Conservation (phyloP, 2,329 filamentous ascomycete species). For the Pseudogymnoascus sp. region DNA sequence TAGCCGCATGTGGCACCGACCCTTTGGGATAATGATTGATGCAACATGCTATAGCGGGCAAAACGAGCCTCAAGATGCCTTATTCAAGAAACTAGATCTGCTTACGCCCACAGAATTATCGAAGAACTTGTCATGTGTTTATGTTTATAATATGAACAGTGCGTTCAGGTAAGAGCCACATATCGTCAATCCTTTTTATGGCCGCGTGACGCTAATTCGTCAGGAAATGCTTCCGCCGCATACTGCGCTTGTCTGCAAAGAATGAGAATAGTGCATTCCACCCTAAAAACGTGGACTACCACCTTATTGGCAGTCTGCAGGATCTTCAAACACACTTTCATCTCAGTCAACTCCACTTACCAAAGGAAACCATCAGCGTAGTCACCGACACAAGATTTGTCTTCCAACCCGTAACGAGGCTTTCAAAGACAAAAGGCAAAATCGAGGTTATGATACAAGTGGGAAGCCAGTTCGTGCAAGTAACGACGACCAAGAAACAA, state of each 20-base stretch:
- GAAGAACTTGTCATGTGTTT: conserved; percentile 51
- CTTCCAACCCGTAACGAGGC: conserved; percentile 55
- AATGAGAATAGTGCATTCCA: conserved; percentile 54
- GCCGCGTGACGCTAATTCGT: neutral
- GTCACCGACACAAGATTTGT: conserved; percentile 58
- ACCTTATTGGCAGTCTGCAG: conserved; percentile 56
- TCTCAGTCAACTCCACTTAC: conserved; percentile 56
- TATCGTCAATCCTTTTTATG: neutral
- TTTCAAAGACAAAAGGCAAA: conserved; percentile 63
- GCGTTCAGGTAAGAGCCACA: conserved; percentile 50
- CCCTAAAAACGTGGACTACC: conserved; percentile 57
- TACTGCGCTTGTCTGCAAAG: conserved; percentile 53
- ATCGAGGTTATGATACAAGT: conserved; percentile 63
- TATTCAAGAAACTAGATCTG: conserved; percentile 55
- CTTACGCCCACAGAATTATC: conserved; percentile 55
- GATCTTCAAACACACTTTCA: conserved; percentile 61
- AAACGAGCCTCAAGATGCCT: conserved; percentile 56
- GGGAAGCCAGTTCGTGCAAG: conserved; percentile 61
- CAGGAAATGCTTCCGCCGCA: conserved; percentile 56
- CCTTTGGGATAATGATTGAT: conserved; percentile 60
- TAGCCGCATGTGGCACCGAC: conserved; percentile 61
- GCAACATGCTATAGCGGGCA: conserved; percentile 64
- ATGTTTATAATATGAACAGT: conserved; percentile 68
- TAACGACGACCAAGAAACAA: conserved; percentile 61
- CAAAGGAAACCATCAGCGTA: conserved; percentile 62